A percentile compares a stretch with the other conserved stretches of the same genome.
phyloP scores from a whole-genome alignment of 1,284 basidiomycete genomes.

The Ganoderma leucocontextum region DNA sequence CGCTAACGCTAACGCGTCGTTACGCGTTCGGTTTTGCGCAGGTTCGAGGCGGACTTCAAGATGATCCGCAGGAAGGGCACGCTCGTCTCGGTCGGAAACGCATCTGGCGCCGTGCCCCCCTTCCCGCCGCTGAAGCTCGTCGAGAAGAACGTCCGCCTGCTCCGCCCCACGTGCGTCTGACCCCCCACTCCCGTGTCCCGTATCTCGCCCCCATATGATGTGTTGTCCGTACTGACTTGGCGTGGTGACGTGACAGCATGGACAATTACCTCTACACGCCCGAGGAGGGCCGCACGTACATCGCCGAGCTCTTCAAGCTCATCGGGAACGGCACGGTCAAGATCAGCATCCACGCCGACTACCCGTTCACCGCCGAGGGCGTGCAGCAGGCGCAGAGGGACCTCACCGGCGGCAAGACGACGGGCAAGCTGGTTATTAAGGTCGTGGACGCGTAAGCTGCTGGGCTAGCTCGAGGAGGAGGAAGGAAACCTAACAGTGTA shows the following conservation, averaged over 20 bases:
- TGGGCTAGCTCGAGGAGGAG: background rate
- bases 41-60: slow-evolving; percentile 85
- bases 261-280: slow-evolving; percentile 76
- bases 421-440: slow-evolving; percentile 86
- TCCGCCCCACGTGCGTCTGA: slow-evolving; percentile 73
- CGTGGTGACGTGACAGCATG: slow-evolving; percentile 47
- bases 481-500: slow-evolving; percentile 2
- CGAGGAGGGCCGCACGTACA: slow-evolving; percentile 76
- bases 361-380: slow-evolving; percentile 86
- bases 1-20: slow-evolving; percentile 9
- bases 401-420: slow-evolving; percentile 78
- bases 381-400: slow-evolving; percentile 84
- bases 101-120: slow-evolving; percentile 83
- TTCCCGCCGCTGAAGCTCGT: slow-evolving; percentile 80
- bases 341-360: slow-evolving; percentile 80
- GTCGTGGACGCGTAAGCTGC: slow-evolving; percentile 35
- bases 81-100: slow-evolving; percentile 92
- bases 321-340: slow-evolving; percentile 71
- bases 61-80: slow-evolving; percentile 85
- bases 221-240: background rate
- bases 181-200: background rate
- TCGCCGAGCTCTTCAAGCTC: slow-evolving; percentile 72
- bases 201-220: no score
- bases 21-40: slow-evolving; percentile 40
- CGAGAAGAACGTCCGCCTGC: slow-evolving; percentile 85